Percentiles rank a stretch among this genome's conserved stretches.
Evolutionary conservation across 2,329 filamentous ascomycete genomes (phyloP).

Genomic region (Ramularia collo-cygni): DNA sequence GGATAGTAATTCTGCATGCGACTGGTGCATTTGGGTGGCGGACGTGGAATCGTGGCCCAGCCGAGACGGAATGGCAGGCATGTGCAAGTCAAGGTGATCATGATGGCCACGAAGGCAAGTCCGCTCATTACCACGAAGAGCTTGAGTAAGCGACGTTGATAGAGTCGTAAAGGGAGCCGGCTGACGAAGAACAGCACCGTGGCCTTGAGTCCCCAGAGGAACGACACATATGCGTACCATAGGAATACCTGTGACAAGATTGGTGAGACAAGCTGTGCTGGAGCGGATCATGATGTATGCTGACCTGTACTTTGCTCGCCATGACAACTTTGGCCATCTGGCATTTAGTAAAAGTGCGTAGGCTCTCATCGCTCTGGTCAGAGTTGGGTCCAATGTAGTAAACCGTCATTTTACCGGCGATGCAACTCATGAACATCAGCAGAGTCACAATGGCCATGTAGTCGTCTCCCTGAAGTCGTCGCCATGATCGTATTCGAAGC

Average conservation of each 20-base stretch:
- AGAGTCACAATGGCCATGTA: slow-evolving; percentile 31
- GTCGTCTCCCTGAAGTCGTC: slow-evolving; percentile 35
- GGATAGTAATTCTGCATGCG: slow-evolving; percentile 22
- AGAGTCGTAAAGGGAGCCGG: slow-evolving; percentile 28
- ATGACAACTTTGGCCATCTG: slow-evolving; percentile 25
- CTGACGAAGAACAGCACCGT: slow-evolving; percentile 24
- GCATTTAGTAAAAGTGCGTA: slow-evolving; percentile 17
- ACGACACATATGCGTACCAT: slow-evolving; percentile 22
- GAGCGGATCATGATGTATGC: slow-evolving; percentile 23
- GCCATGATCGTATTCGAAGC: slow-evolving; percentile 32
- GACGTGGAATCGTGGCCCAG: slow-evolving; percentile 25
- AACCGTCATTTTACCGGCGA: slow-evolving; percentile 20
- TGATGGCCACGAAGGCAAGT: slow-evolving; percentile 26
- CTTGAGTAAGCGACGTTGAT: slow-evolving; percentile 27
- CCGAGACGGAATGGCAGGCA: slow-evolving; percentile 25
- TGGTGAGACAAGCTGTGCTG: not conserved
- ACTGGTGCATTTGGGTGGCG: slow-evolving; percentile 21
- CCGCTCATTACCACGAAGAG: slow-evolving; percentile 22
- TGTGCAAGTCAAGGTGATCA: slow-evolving; percentile 28
- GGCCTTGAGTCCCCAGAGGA: slow-evolving; percentile 19
- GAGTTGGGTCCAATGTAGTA: slow-evolving; percentile 26
- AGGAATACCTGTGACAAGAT: too few relatives aligned
- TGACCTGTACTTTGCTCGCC: slow-evolving; percentile 33
- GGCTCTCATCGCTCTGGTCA: slow-evolving; percentile 14
- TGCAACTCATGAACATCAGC: slow-evolving; percentile 29